These are phyloP conservation scores for Kalmusia sp. DNA, from an alignment of 2,329 filamentous ascomycete species.

Conservation along the genomic window DNA sequence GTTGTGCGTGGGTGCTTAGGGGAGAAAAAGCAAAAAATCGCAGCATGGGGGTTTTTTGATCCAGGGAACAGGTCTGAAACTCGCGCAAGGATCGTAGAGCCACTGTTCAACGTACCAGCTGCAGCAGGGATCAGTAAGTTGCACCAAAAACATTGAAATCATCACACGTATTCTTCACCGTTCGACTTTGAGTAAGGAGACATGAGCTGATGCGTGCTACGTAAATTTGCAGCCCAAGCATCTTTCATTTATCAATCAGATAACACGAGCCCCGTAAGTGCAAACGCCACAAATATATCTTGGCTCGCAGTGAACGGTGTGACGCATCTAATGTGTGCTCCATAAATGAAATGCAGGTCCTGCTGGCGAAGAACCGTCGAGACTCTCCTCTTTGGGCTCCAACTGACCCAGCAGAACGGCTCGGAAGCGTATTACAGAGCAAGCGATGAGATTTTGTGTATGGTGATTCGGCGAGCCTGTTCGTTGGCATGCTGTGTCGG, in stretches of 20 bases:
- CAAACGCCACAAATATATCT: background rate
- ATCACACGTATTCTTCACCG: no score
- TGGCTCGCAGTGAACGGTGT: constrained; percentile 5
- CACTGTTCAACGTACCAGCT: background rate
- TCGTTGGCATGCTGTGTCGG: background rate
- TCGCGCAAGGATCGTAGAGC: background rate
- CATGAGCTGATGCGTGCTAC: background rate
- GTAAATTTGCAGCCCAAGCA: background rate
- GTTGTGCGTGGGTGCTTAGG: background rate
- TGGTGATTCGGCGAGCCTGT: background rate
- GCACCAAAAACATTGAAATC: no score
- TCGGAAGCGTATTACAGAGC: background rate
- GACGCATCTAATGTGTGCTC: background rate
- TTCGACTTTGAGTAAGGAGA: background rate
- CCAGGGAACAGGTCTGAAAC: no score
- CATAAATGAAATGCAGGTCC: constrained; percentile 4
- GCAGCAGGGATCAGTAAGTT: background rate
- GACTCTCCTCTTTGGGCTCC: background rate
- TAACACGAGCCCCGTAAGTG: background rate
- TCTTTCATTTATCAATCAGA: no score
- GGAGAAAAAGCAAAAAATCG: background rate
- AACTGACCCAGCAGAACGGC: background rate
- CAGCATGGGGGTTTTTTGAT: background rate
- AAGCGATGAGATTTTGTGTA: background rate
- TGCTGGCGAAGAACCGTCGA: background rate